Base-by-base conservation (phyloP, 1,284 basidiomycete genomes). In the Cryptococcus sp. region DNA sequence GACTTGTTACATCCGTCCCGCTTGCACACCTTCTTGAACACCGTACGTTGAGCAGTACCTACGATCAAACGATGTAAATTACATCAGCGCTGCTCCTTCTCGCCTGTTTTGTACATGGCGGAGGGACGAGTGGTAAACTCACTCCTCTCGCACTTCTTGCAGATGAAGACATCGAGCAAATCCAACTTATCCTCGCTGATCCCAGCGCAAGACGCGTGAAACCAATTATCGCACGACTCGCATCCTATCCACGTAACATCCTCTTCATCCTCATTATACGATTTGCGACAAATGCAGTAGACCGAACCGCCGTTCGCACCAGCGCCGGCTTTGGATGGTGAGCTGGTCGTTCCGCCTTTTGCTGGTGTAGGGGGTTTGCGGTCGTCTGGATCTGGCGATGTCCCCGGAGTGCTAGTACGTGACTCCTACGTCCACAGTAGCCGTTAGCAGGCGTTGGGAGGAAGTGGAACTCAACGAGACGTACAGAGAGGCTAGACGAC, bases 201-300 rank as follows among this genome's bases (percentile, higher is more conserved):
- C 1, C 65, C 69, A 15, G 76, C 63, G 54, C 77, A 79, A 25
- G 27, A 41, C 0, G 76, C 67, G 55, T 78, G 76, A 47, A 69
- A 79, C 77, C 77, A 79, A 50, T 72, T 67, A 45, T 77, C 71
- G 57, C 77, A 78, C 30, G 73, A 75, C 43, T 78, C 77, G 52
- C 77, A 78, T 6, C 70, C 76, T 1, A 78, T 59, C 70, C 75
- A 74, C 0, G 60, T 61, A 10, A 58, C 61, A 13, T 70, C 69
- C 22, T 72, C 73, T n/a, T 72, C 70, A 22, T 77, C 73, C 13
- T 68, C 69, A 19, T 56, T 57, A 50, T 69, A 71, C 17, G 64
- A 54, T 49, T 69, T 75, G 23, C 67, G 60, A 58, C 77, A 78
- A 41, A 77, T 58, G 47, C 77, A 77, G 52, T 72, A 76, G 3